Evolutionary conservation across 179 eudicot species (phyloP), one percentile per base, ranked within the genome.

Genomic region (Beta lomatogona): DNA sequence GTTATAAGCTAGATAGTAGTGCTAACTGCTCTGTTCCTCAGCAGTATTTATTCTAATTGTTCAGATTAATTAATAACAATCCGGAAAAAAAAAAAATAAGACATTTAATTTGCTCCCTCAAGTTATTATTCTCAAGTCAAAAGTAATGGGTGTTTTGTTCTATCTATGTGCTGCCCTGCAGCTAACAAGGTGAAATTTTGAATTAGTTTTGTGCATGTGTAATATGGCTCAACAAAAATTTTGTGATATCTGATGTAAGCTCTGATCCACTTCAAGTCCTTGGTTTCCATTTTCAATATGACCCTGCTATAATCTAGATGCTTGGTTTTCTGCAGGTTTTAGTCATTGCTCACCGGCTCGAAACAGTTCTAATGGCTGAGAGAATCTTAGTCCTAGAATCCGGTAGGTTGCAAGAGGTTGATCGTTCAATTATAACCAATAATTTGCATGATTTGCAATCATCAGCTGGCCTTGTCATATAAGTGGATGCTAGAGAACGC

Each of bases 311-410:
- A 75, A 45, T 15, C 79, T 57, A 57, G 25, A 14, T 44, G 19
- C 45, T 73, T 48, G 46, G 72, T 31, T 36, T 36, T 80, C 31
- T 83, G 88, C 75, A 95, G 99, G 97, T 95, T 60, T 76, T 95
- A 84, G 90, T 92, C 52, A 94, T 95, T 68, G 94, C 99, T 52
- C 99, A 94, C 84, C 89, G 97, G 59, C 73, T 95, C 82, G 96
- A 95, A 85, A 95, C 98, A 10, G 97, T 94, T 80, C 81, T 89
- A 67, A 95, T 94, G 99, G 98, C 99, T 14, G 87, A 91, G 77
- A 88, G 98, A 75, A 83, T 95, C 71, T 84, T 92, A 57, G 87
- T 88, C 46, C 88, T 95, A 60, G 88, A 85, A 44, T 84, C 84
- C 71, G 99, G 97, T 72, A 89, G 82, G 77, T 84, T 94, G 84